Evolutionary conservation across 768 basidiomycete genomes (phyloP).

Genomic region (Xerocomus potaroensis): DNA sequence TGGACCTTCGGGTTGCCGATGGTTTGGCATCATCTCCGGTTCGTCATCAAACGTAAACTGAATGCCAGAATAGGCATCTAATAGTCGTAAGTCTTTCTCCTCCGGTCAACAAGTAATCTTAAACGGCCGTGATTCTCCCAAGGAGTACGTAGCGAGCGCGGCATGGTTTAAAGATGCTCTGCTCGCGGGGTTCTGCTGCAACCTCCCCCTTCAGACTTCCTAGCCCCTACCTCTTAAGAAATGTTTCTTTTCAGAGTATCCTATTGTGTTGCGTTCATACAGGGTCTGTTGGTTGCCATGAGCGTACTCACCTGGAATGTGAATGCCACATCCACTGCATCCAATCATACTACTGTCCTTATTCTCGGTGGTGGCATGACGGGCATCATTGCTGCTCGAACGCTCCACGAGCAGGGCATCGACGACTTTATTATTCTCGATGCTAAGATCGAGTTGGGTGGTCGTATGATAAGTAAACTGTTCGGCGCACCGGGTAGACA

Average conservation of each 20-base stretch:
- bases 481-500: constrained; percentile 40
- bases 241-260: constrained; percentile 11
- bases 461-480: constrained; percentile 46
- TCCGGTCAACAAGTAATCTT: not conserved
- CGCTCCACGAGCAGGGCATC: constrained; percentile 50
- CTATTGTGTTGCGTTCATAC: not conserved
- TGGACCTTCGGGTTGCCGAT: no score
- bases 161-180: not conserved
- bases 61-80: no score
- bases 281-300: constrained; percentile 1
- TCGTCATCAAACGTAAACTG: no score
- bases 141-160: not conserved
- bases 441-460: constrained; percentile 53
- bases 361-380: constrained; percentile 65
- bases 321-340: not conserved
- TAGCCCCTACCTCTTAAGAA: not conserved
- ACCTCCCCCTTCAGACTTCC: not conserved
- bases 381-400: constrained; percentile 60
- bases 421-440: constrained; percentile 58
- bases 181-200: not conserved
- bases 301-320: constrained; percentile 9
- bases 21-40: no score
- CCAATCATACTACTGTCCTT: constrained; percentile 37
- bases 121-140: not conserved
- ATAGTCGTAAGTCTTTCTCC: no score